A percentile compares a stretch with the other conserved stretches of the same genome.
phyloP scores from a whole-genome alignment of 2,329 filamentous ascomycete species.

The Aspergillus sp. region DNA sequence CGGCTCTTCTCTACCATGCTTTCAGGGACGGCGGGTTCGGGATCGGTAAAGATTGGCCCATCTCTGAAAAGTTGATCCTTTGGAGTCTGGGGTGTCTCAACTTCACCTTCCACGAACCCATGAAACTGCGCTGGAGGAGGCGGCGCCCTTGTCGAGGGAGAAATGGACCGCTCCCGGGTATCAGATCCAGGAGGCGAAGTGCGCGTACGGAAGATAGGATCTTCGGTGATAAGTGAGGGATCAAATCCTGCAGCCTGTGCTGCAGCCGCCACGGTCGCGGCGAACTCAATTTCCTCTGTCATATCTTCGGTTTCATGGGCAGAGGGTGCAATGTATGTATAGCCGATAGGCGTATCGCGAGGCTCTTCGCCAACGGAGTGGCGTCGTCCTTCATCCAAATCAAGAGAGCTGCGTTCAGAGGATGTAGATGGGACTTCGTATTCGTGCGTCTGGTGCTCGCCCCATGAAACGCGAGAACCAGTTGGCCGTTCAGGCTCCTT shows the following conservation, averaged over 20 bases:
- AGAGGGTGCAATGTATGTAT: conserved; percentile 17
- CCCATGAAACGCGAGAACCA: conserved; percentile 66
- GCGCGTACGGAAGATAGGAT: conserved; percentile 66
- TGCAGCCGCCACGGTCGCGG: conserved; percentile 70
- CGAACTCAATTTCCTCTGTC: conserved; percentile 70
- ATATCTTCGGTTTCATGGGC: conserved; percentile 13
- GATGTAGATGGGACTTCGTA: conserved; percentile 65
- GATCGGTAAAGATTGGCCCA: conserved; percentile 28
- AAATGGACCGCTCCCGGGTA: conserved; percentile 57
- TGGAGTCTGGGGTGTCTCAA: conserved; percentile 44
- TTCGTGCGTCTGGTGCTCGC: conserved; percentile 66
- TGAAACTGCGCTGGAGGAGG: conserved; percentile 46
- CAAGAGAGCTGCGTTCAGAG: conserved; percentile 39
- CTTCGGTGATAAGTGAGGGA: conserved; percentile 70
- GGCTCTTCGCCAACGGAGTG: conserved; percentile 1
- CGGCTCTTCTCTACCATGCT: not conserved
- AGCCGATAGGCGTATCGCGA: conserved; percentile 14
- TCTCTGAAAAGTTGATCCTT: conserved; percentile 22
- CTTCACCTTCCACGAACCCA: conserved; percentile 56
- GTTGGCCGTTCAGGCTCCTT: conserved; percentile 50
- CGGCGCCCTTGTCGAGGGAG: conserved; percentile 56
- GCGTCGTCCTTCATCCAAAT: conserved; percentile 23
- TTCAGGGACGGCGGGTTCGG: conserved; percentile 19
- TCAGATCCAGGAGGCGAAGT: conserved; percentile 67
- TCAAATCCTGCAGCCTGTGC: conserved; percentile 72